Conservation (phyloP, 192 early-diverging fungal species). For the Coemansia sp. region DNA sequence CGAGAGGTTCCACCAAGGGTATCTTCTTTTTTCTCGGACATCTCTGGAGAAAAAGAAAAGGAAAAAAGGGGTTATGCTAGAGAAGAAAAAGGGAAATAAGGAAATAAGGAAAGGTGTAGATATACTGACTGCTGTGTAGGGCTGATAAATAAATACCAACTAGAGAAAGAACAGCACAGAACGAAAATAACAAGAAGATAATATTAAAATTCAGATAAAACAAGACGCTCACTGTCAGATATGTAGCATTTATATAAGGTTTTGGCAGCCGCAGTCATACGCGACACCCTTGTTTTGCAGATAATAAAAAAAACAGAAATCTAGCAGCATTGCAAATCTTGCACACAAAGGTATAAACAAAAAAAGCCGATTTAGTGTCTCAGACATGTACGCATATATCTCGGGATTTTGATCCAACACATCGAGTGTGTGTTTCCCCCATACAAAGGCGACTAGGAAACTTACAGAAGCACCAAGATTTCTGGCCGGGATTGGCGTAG, state of each 20-base stretch:
- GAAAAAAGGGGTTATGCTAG: not conserved
- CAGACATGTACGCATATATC: not conserved
- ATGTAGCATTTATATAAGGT: not conserved
- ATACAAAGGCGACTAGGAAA: too few relatives aligned
- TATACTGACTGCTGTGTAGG: not conserved
- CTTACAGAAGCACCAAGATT: too few relatives aligned
- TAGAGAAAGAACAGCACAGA: not conserved
- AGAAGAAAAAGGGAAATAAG: not conserved
- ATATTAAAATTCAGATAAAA: not conserved
- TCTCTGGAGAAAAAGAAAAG: not conserved
- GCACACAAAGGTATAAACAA: too few relatives aligned
- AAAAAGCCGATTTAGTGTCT: not conserved
- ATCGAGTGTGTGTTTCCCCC: too few relatives aligned
- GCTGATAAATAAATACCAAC: not conserved
- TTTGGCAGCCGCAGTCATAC: not conserved
- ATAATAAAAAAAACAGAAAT: not conserved
- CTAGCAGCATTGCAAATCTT: too few relatives aligned
- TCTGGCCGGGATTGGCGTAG: too few relatives aligned
- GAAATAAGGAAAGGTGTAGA: not conserved
- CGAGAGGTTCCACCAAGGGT: not conserved
- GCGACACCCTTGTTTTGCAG: not conserved
- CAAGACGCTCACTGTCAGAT: not conserved
- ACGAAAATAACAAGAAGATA: not conserved
- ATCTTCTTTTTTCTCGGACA: slow-evolving; percentile 12
- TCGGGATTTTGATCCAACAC: not conserved